Conservation (phyloP, 2,329 filamentous ascomycete species). For the Zasmidium citrigriseum region DNA sequence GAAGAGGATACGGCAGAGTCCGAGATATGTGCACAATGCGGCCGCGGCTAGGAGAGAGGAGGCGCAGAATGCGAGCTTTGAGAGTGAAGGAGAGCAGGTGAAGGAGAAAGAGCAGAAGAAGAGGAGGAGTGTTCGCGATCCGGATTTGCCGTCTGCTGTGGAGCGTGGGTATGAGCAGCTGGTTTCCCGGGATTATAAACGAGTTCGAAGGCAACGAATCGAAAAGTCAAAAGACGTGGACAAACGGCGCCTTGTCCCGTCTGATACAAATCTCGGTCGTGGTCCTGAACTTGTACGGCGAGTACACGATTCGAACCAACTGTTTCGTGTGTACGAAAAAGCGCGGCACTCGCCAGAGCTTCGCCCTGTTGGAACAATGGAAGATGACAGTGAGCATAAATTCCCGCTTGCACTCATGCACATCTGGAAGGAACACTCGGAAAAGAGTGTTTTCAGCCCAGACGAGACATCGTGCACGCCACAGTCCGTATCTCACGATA, state of each 20-base stretch:
- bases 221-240: too few relatives aligned
- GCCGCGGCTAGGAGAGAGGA: slow-evolving; percentile 11
- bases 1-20: slow-evolving; percentile 32
- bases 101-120: neutral
- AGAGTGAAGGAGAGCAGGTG: neutral
- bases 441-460: neutral
- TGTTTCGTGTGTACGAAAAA: too few relatives aligned
- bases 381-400: too few relatives aligned
- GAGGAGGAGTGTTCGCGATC: slow-evolving; percentile 7
- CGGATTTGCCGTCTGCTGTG: slow-evolving; percentile 31
- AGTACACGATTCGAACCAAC: too few relatives aligned
- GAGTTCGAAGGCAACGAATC: neutral
- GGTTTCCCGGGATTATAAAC: neutral
- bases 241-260: too few relatives aligned
- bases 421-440: neutral
- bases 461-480: neutral
- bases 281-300: too few relatives aligned
- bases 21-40: slow-evolving; percentile 28
- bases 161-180: slow-evolving; percentile 27
- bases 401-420: too few relatives aligned
- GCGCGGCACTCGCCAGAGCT: too few relatives aligned
- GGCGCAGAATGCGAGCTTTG: neutral
- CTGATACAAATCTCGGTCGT: neutral
- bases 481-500: neutral
- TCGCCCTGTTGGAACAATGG: too few relatives aligned